Conservation (phyloP, 2,329 filamentous ascomycete species). For the Phaeophleospora eucalypticola region DNA sequence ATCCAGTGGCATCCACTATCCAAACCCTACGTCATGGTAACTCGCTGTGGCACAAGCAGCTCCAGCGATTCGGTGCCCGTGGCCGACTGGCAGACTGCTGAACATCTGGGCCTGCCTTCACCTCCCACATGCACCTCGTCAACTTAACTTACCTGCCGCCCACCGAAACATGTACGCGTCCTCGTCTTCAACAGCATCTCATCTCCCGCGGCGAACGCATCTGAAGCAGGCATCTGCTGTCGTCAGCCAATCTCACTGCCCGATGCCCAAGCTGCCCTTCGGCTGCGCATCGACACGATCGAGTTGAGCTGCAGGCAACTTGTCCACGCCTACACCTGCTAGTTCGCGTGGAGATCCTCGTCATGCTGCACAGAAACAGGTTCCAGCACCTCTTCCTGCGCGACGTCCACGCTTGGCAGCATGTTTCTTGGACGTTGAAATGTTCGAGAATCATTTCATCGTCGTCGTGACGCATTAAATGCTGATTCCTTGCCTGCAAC, state of each 20-base stretch:
- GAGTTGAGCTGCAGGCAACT: neutral
- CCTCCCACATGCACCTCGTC: too few species aligned
- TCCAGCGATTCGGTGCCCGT: neutral
- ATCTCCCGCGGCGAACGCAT: too few species aligned
- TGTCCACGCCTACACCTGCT: neutral
- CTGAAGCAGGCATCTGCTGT: too few species aligned
- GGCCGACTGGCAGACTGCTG: too few species aligned
- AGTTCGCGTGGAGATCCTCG: slow-evolving; percentile 2
- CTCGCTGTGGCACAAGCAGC: neutral
- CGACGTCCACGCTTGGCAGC: neutral
- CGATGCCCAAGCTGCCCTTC: neutral
- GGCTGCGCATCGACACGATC: neutral
- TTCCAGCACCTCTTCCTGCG: neutral
- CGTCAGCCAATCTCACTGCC: neutral
- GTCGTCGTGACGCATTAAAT: too few species aligned
- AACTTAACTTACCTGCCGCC: too few species aligned
- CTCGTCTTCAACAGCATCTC: too few species aligned
- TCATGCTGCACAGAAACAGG: neutral
- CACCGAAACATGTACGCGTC: too few species aligned
- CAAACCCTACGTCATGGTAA: neutral
- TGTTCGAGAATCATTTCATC: neutral
- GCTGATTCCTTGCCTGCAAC: too few species aligned
- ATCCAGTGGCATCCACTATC: too few species aligned
- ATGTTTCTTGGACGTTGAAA: neutral
- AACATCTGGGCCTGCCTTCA: too few species aligned